These are phyloP conservation scores for Neospermospora avenae DNA, from an alignment of 2,329 filamentous ascomycete genomes.

Conservation along the genomic window DNA sequence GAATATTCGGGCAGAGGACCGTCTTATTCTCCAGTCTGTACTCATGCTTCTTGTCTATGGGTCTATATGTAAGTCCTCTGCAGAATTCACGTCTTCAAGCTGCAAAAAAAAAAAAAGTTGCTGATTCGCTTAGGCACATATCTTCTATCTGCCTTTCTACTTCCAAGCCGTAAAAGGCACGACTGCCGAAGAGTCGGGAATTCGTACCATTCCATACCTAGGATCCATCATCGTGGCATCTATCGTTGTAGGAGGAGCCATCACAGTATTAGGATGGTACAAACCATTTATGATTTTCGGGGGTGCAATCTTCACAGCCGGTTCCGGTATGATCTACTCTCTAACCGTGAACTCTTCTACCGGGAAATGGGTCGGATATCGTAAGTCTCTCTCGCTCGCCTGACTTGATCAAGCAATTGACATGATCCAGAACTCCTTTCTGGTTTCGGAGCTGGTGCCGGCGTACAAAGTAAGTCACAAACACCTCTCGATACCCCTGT, in stretches of 20 bases:
- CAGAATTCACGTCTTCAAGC: background rate
- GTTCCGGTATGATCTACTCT: conserved; percentile 42
- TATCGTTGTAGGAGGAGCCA: conserved; percentile 39
- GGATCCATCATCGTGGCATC: conserved; percentile 43
- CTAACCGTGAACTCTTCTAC: conserved; percentile 41
- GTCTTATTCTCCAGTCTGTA: conserved; percentile 36
- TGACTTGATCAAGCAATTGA: background rate
- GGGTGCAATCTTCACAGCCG: conserved; percentile 42
- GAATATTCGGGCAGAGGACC: conserved; percentile 41
- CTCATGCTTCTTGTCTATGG: conserved; percentile 37
- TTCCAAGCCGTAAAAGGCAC: conserved; percentile 47
- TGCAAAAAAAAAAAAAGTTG: conserved; percentile 36
- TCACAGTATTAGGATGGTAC: conserved; percentile 42
- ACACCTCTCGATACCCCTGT: background rate
- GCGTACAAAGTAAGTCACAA: conserved; percentile 22
- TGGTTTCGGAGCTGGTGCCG: conserved; percentile 46
- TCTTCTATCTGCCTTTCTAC: conserved; percentile 52
- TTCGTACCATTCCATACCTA: conserved; percentile 43
- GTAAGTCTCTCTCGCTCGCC: background rate
- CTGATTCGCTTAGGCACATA: conserved; percentile 44
- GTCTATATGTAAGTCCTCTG: conserved; percentile 28
- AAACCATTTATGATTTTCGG: conserved; percentile 46
- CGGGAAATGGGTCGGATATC: conserved; percentile 51
- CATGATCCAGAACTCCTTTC: conserved; percentile 39
- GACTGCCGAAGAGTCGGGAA: conserved; percentile 39